Evolutionary conservation across 768 basidiomycete species (phyloP).

Genomic region (Auricularia sp.): DNA sequence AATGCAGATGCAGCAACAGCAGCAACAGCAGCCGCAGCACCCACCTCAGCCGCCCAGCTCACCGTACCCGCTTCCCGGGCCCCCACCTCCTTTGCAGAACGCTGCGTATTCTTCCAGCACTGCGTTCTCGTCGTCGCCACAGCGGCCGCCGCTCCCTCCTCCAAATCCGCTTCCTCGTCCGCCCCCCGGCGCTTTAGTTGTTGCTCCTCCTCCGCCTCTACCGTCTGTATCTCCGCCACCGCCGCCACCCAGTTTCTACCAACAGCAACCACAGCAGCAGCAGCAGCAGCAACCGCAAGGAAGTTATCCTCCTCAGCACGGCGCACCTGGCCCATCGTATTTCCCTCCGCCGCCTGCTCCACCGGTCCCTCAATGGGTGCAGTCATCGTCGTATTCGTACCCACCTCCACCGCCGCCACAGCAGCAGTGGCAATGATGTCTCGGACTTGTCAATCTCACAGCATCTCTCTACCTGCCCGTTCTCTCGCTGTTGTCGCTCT

Average conservation of each 20-base stretch:
- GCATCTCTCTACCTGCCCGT: not conserved
- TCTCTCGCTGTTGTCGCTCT: not conserved
- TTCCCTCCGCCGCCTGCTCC: constrained; percentile 4
- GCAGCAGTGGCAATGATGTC: not conserved
- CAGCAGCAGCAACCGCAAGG: constrained; percentile 5
- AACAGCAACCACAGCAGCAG: constrained; percentile 5
- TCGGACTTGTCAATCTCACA: not conserved
- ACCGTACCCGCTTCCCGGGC: not conserved
- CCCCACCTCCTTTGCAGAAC: constrained; percentile 1
- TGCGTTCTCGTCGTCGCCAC: not conserved
- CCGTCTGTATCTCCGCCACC: constrained; percentile 4
- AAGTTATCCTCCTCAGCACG: not conserved
- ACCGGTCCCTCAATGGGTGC: not conserved
- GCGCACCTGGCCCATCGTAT: not conserved
- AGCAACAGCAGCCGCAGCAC: constrained; percentile 3
- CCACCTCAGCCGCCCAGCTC: not conserved
- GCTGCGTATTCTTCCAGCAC: not conserved
- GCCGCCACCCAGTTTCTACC: constrained; percentile 1
- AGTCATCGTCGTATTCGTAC: not conserved
- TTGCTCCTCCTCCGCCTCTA: constrained; percentile 1
- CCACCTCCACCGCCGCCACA: constrained; percentile 1
- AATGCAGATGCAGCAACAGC: too few relatives aligned
- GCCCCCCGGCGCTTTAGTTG: not conserved
- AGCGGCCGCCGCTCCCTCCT: not conserved
- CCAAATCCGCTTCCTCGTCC: not conserved